Conservation (phyloP, 805 yeast species). For the Komagataella kurtzmanii region DNA sequence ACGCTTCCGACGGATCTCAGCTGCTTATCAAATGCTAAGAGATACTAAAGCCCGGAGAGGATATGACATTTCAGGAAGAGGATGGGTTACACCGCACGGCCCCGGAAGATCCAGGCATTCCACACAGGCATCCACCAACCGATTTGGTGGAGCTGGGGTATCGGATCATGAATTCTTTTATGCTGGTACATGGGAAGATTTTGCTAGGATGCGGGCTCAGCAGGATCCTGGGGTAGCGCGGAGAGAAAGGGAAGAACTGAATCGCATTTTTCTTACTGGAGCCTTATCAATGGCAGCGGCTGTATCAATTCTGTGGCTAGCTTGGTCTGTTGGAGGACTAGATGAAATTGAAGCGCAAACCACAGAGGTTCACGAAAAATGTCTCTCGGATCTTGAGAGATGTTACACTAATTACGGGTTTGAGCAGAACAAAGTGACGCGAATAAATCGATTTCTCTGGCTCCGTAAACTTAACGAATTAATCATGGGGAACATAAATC, state of each 20-base stretch:
- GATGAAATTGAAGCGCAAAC: constrained; percentile 18
- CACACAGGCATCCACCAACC: not conserved
- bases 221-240: constrained; percentile 8
- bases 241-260: constrained; percentile 13
- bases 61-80: constrained; percentile 32
- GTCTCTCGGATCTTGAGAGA: constrained; percentile 23
- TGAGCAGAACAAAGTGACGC: constrained; percentile 32
- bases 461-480: constrained; percentile 23
- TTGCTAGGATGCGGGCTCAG: constrained; percentile 18
- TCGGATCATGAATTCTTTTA: constrained; percentile 32
- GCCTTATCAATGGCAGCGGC: constrained; percentile 14
- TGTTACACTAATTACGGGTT: constrained; percentile 39
- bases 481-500: constrained; percentile 4
- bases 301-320: constrained; percentile 16
- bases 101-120: not conserved
- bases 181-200: constrained; percentile 57
- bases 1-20: constrained; percentile 40
- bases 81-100: constrained; percentile 22
- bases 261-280: constrained; percentile 12
- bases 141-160: constrained; percentile 1
- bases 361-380: constrained; percentile 21
- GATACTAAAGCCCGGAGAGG: constrained; percentile 26
- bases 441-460: constrained; percentile 47
- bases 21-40: constrained; percentile 45
- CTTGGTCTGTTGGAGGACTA: constrained; percentile 22